Evolutionary conservation across 495 filamentous ascomycete species (phyloP).

Genomic region (Viridothelium virens): DNA sequence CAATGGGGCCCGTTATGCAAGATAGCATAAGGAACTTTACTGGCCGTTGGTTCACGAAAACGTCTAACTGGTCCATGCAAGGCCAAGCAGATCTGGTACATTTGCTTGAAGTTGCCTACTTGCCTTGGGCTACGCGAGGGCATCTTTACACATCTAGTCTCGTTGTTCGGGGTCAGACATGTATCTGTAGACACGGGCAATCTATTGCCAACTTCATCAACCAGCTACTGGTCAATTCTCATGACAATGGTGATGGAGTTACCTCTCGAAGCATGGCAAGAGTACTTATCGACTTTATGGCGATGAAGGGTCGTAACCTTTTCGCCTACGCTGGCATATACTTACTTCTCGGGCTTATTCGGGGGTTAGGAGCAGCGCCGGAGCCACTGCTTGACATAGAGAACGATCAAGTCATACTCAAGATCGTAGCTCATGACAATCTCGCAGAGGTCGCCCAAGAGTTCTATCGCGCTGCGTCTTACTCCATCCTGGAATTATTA

Average conservation of each 20-base stretch:
- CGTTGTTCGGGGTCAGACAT: slow-evolving; percentile 8
- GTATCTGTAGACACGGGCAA: slow-evolving; percentile 30
- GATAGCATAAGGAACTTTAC: slow-evolving; percentile 35
- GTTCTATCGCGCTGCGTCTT: slow-evolving; percentile 14
- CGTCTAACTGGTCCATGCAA: slow-evolving; percentile 14
- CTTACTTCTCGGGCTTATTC: slow-evolving; percentile 30
- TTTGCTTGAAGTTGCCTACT: slow-evolving; percentile 27
- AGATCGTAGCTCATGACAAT: slow-evolving; percentile 23
- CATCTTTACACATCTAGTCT: slow-evolving; percentile 32
- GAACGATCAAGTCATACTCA: slow-evolving; percentile 23
- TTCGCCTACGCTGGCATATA: slow-evolving; percentile 31
- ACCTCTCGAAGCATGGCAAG: neutral
- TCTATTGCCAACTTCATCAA: slow-evolving; percentile 21
- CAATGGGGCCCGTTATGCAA: slow-evolving; percentile 28
- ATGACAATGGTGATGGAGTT: slow-evolving; percentile 1
- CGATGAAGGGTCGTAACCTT: slow-evolving; percentile 19
- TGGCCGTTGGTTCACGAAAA: slow-evolving; percentile 32
- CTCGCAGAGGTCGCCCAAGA: slow-evolving; percentile 31
- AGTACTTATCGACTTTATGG: slow-evolving; percentile 21
- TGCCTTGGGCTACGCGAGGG: slow-evolving; percentile 38
- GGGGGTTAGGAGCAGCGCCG: slow-evolving; percentile 12
- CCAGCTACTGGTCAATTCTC: slow-evolving; percentile 10
- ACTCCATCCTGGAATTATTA: neutral
- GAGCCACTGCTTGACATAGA: slow-evolving; percentile 14
- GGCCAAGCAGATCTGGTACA: slow-evolving; percentile 14